A percentile compares a stretch with the other conserved stretches of the same genome.
Evolutionary conservation across 1,284 basidiomycete genomes (phyloP).

Genomic region (Irpex sp.): DNA sequence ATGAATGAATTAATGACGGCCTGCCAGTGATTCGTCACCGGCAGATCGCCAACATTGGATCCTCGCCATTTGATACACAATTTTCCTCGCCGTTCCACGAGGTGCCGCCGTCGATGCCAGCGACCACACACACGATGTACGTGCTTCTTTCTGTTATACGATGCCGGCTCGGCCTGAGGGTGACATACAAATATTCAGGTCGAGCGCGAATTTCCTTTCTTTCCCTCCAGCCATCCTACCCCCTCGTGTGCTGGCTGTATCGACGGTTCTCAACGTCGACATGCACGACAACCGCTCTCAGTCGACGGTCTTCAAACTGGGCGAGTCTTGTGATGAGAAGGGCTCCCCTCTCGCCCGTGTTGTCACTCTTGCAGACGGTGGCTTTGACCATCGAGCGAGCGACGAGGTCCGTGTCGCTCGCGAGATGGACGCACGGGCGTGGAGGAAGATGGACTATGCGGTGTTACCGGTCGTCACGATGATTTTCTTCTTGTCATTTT

Average conservation of each 20-base stretch:
- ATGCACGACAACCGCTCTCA: neutral
- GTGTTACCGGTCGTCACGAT: slow-evolving; percentile 21
- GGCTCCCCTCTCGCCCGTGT: too few relatives aligned
- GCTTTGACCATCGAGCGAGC: neutral
- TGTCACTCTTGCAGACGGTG: neutral
- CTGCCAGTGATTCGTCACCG: neutral
- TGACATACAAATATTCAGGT: neutral
- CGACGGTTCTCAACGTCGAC: neutral
- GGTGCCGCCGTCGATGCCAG: neutral
- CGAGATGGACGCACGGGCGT: neutral
- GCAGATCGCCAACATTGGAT: neutral
- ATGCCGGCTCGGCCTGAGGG: neutral
- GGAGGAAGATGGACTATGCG: slow-evolving; percentile 21
- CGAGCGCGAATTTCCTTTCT: neutral
- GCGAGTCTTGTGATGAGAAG: neutral
- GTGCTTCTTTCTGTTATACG: neutral
- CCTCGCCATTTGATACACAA: neutral
- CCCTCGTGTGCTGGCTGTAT: neutral
- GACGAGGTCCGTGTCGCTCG: neutral
- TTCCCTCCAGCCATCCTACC: neutral
- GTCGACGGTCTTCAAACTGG: neutral
- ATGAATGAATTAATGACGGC: neutral
- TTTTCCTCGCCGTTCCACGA: neutral
- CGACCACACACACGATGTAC: neutral
- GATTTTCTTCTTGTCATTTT: slow-evolving; percentile 26